These are phyloP conservation scores for Ehretia macrophylla DNA, from an alignment of 257 asterid genomes.

Conservation along the genomic window DNA sequence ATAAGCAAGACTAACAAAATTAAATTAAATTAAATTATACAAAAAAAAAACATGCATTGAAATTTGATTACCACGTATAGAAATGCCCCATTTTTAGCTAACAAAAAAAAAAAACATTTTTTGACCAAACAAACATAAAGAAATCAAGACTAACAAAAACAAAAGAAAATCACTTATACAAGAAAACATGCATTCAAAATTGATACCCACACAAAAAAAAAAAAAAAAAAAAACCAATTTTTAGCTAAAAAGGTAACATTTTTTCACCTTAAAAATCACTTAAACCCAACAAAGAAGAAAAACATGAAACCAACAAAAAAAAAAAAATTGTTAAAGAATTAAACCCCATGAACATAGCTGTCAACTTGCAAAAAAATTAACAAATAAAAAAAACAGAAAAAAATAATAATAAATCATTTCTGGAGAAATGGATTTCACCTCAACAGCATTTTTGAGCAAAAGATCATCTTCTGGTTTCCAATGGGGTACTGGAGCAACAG, in stretches of 20 bases:
- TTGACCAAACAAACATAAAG: no score
- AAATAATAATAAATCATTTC: neutral
- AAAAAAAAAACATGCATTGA: no score
- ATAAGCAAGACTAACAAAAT: no score
- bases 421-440: constrained; percentile 36
- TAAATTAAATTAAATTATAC: no score
- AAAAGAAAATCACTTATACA: constrained; percentile 2
- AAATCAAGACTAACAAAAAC: no score
- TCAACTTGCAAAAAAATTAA: neutral
- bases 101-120: no score
- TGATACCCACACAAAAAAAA: neutral
- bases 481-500: constrained; percentile 39
- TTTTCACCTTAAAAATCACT: no score
- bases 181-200: no score
- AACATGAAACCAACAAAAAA: constrained; percentile 8
- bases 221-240: neutral
- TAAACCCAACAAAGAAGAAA: neutral
- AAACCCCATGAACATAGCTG: constrained; percentile 6
- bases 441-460: constrained; percentile 57
- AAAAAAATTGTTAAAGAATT: constrained; percentile 14
- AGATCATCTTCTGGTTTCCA: constrained; percentile 67
- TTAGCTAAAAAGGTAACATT: neutral
- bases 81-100: no score
- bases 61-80: no score
- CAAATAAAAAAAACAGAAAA: neutral